These are phyloP conservation scores for Suillus ampliporus DNA, from an alignment of 768 basidiomycete species.

Conservation along the genomic window DNA sequence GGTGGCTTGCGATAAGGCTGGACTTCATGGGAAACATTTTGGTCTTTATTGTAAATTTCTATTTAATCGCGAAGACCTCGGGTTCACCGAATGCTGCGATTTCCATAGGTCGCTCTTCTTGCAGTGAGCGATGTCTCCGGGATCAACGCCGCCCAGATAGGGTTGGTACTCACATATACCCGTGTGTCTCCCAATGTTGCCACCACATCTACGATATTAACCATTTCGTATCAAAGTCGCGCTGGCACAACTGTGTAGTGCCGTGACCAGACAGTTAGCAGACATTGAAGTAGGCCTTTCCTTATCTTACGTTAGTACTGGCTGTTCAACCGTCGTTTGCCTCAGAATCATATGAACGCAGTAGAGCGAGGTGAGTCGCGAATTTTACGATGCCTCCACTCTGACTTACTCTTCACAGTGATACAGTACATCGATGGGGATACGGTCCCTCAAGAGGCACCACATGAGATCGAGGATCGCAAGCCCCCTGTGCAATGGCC, in stretches of 20 bases:
- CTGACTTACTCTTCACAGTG: slow-evolving; percentile 36
- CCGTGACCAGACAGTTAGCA: slow-evolving; percentile 61
- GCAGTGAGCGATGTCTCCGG: slow-evolving; percentile 59
- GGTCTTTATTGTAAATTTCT: slow-evolving; percentile 53
- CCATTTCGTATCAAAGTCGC: slow-evolving; percentile 40
- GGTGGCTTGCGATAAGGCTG: slow-evolving; percentile 74
- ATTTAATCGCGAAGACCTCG: background rate
- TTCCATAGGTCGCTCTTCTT: slow-evolving; percentile 63
- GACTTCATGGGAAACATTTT: slow-evolving; percentile 70
- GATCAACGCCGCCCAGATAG: slow-evolving; percentile 70
- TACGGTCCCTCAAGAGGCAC: slow-evolving; percentile 65
- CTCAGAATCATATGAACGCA: slow-evolving; percentile 68
- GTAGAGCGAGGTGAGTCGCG: slow-evolving; percentile 57
- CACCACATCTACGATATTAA: background rate
- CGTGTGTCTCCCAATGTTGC: slow-evolving; percentile 38
- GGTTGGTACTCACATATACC: slow-evolving; percentile 74
- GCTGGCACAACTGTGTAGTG: slow-evolving; percentile 56
- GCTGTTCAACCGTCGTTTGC: background rate
- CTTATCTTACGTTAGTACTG: background rate
- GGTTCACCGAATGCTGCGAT: too few relatives aligned
- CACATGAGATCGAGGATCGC: slow-evolving; percentile 59
- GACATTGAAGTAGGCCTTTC: slow-evolving; percentile 61
- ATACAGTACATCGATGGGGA: slow-evolving; percentile 58
- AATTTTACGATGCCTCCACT: background rate
- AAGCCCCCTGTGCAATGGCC: slow-evolving; percentile 73